These are phyloP conservation scores for Suillus plorans DNA, from an alignment of 768 basidiomycete genomes.

Conservation along the genomic window DNA sequence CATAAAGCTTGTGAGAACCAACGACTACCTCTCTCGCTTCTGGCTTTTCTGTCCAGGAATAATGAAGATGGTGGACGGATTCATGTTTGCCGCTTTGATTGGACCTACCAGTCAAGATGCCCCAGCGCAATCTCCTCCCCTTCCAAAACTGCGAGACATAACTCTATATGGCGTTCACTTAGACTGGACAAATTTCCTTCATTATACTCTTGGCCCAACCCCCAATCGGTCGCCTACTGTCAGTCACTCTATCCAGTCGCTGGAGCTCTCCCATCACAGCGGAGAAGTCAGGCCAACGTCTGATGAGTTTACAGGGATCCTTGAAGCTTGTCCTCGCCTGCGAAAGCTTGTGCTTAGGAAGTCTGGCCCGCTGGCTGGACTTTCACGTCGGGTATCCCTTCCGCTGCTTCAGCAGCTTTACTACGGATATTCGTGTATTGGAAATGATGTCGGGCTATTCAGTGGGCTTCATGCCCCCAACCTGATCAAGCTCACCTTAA, in stretches of 20 bases:
- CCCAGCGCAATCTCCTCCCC: slow-evolving; percentile 17
- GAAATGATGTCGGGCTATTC: slow-evolving; percentile 40
- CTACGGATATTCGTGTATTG: slow-evolving; percentile 43
- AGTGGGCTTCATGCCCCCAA: slow-evolving; percentile 41
- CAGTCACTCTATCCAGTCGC: slow-evolving; percentile 27
- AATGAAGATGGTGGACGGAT: no score
- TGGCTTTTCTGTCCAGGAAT: no score
- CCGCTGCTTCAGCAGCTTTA: slow-evolving; percentile 37
- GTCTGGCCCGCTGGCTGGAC: slow-evolving; percentile 38
- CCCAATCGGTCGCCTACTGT: not conserved
- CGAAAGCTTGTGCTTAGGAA: slow-evolving; percentile 44
- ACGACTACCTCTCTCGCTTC: no score
- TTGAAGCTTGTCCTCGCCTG: slow-evolving; percentile 40
- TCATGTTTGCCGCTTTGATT: no score
- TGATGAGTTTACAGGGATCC: slow-evolving; percentile 42
- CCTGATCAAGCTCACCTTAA: slow-evolving; percentile 36
- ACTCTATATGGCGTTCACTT: slow-evolving; percentile 57
- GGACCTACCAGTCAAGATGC: not conserved
- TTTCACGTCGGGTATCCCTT: slow-evolving; percentile 27
- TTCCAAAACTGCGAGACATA: slow-evolving; percentile 46
- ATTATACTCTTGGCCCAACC: slow-evolving; percentile 14
- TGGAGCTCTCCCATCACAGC: slow-evolving; percentile 53
- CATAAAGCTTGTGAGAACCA: no score
- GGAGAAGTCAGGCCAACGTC: slow-evolving; percentile 51
- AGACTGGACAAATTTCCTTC: slow-evolving; percentile 46